Conservation (phyloP, 305 asterid genomes). For the Fraxinus sp. region DNA sequence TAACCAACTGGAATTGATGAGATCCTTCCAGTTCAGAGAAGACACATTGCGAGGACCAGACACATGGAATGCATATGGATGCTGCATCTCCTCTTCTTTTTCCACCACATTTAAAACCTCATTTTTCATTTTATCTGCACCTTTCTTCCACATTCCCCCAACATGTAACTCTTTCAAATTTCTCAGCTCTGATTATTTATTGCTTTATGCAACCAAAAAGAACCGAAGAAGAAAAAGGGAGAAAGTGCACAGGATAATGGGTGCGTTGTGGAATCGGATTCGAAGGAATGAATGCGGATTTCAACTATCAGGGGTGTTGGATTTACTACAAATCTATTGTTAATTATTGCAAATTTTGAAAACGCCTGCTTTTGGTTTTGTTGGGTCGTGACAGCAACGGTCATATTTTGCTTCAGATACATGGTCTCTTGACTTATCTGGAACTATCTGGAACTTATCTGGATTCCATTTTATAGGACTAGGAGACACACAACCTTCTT, state of each 20-base stretch:
- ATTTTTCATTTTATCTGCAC: conserved; percentile 39
- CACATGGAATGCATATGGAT: conserved; percentile 88
- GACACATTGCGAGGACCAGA: conserved; percentile 94
- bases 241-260: neutral
- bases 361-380: conserved; percentile 22
- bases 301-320: conserved; percentile 16
- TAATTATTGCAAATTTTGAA: conserved; percentile 16
- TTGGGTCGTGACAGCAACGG: conserved; percentile 40
- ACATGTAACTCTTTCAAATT: conserved; percentile 14
- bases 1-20: conserved; percentile 83
- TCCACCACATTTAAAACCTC: conserved; percentile 39
- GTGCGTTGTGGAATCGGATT: conserved; percentile 28
- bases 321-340: conserved; percentile 1
- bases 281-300: conserved; percentile 28
- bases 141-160: conserved; percentile 37
- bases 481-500: neutral
- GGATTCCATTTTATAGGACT: neutral
- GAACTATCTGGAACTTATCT: neutral
- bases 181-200: neutral
- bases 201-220: neutral
- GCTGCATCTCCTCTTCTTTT: conserved; percentile 31
- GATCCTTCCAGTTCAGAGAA: conserved; percentile 85
- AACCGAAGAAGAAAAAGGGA: neutral
- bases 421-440: neutral
- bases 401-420: conserved; percentile 31